Percentiles rank a stretch among this genome's conserved stretches.
Conservation (phyloP, 2,329 filamentous ascomycete genomes). For the Claviceps sp. region DNA sequence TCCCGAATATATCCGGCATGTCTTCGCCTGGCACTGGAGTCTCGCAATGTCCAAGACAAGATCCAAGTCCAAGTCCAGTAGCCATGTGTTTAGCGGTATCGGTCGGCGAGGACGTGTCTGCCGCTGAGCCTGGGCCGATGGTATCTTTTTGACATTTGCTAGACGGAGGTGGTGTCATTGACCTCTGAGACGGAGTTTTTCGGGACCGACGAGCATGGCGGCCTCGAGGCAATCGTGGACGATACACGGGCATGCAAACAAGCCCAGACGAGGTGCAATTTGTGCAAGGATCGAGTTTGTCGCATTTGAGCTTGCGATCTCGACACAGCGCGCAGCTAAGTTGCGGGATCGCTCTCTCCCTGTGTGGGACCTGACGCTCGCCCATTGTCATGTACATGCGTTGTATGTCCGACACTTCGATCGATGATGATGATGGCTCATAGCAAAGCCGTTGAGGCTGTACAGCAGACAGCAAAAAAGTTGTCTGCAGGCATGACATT, state of each 20-base stretch:
- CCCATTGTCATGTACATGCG: slow-evolving; percentile 1
- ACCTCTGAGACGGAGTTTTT: slow-evolving; percentile 1
- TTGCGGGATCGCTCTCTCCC: slow-evolving; percentile 5
- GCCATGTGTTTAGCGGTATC: neutral
- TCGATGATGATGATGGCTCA: neutral
- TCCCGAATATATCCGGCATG: neutral
- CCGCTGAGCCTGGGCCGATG: neutral
- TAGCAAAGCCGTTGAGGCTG: neutral
- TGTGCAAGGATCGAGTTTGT: slow-evolving; percentile 12
- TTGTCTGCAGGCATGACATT: neutral
- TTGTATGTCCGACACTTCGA: neutral
- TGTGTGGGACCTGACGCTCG: slow-evolving; percentile 2
- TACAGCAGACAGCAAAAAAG: neutral
- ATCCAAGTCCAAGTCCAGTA: neutral
- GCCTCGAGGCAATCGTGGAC: slow-evolving; percentile 7
- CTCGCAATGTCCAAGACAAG: neutral
- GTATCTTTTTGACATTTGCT: neutral
- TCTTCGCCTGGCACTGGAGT: neutral
- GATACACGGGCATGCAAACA: slow-evolving; percentile 8
- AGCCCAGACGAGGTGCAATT: slow-evolving; percentile 8
- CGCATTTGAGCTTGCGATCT: slow-evolving; percentile 12
- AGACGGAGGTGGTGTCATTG: neutral
- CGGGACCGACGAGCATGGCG: slow-evolving; percentile 8
- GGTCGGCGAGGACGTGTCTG: neutral
- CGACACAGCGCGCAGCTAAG: slow-evolving; percentile 9